Evolutionary conservation across 2,329 filamentous ascomycete species (phyloP).

Genomic region (Magnaporthiopsis incrustans): DNA sequence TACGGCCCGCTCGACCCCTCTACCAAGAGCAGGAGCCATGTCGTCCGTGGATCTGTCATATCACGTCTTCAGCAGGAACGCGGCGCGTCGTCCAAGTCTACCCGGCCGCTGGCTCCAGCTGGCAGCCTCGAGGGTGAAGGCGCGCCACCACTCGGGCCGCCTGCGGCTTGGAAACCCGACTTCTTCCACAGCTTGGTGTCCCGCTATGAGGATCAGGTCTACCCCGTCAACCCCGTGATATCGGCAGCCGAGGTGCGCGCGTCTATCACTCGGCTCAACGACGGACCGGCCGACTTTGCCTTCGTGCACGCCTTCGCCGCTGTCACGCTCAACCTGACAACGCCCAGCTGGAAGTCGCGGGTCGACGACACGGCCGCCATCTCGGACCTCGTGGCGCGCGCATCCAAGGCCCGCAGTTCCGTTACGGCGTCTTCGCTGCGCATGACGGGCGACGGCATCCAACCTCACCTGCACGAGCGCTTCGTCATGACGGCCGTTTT

Average conservation of each 20-base stretch:
- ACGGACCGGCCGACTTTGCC: slow-evolving; percentile 27
- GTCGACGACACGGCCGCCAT: slow-evolving; percentile 21
- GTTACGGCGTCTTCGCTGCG: slow-evolving; percentile 18
- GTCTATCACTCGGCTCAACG: slow-evolving; percentile 27
- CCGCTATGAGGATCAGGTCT: slow-evolving; percentile 34
- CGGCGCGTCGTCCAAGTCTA: slow-evolving; percentile 10
- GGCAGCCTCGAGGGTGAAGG: not conserved
- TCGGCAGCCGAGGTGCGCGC: slow-evolving; percentile 28
- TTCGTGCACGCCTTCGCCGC: slow-evolving; percentile 37
- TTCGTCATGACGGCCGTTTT: slow-evolving; percentile 43
- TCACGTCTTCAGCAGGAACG: not conserved
- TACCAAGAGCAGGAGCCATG: slow-evolving; percentile 28
- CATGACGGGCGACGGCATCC: not conserved
- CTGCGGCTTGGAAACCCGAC: not conserved
- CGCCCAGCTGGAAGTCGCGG: slow-evolving; percentile 14
- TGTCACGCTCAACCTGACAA: slow-evolving; percentile 34
- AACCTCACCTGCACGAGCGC: slow-evolving; percentile 33
- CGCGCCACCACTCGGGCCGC: no score
- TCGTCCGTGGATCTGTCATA: slow-evolving; percentile 23
- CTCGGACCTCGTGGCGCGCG: slow-evolving; percentile 23
- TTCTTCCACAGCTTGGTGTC: slow-evolving; percentile 35
- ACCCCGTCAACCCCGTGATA: slow-evolving; percentile 38
- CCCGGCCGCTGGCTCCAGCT: slow-evolving; percentile 27
- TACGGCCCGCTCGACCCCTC: slow-evolving; percentile 28
- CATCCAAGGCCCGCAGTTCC: slow-evolving; percentile 16